Conservation (phyloP, 1,139 yeast genomes). For the Sugiyamaella japonica region DNA sequence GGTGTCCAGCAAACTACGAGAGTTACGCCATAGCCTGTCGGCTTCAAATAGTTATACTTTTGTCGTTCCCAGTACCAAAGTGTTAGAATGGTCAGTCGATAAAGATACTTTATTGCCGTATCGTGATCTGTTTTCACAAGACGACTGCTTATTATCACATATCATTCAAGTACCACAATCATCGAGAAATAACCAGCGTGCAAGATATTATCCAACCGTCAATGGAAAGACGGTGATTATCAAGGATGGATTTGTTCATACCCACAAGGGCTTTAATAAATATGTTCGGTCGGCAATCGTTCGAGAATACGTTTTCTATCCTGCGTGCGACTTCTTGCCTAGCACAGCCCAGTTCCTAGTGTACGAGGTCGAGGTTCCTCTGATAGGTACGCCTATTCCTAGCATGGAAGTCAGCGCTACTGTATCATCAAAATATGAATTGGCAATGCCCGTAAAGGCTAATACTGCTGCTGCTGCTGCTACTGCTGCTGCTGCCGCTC, state of each 20-base stretch:
- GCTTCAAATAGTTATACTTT: slow-evolving; percentile 38
- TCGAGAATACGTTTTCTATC: slow-evolving; percentile 48
- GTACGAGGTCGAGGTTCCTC: slow-evolving; percentile 49
- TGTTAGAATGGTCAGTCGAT: slow-evolving; percentile 53
- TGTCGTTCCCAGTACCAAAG: slow-evolving; percentile 45
- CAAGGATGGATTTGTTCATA: slow-evolving; percentile 54
- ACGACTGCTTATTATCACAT: slow-evolving; percentile 72
- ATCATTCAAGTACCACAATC: slow-evolving; percentile 49
- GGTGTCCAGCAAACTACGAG: slow-evolving; percentile 53
- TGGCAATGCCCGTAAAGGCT: slow-evolving; percentile 10
- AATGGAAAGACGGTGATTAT: slow-evolving; percentile 60
- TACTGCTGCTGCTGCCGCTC: not conserved
- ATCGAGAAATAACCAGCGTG: slow-evolving; percentile 45
- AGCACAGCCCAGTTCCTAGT: slow-evolving; percentile 50
- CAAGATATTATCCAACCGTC: slow-evolving; percentile 56
- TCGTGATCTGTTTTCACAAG: slow-evolving; percentile 59
- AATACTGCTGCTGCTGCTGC: not conserved
- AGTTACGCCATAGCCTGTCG: slow-evolving; percentile 47
- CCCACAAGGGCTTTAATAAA: slow-evolving; percentile 49
- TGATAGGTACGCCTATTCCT: slow-evolving; percentile 43
- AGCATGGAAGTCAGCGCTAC: slow-evolving; percentile 30
- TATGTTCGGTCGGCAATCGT: slow-evolving; percentile 50
- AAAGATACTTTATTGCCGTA: slow-evolving; percentile 49
- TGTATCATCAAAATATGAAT: slow-evolving; percentile 23
- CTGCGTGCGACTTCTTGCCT: slow-evolving; percentile 49